A percentile compares a stretch with the other conserved stretches of the same genome.
Evolutionary conservation across 306 rosid genomes (phyloP).

Genomic region (Cicer judaicum): DNA sequence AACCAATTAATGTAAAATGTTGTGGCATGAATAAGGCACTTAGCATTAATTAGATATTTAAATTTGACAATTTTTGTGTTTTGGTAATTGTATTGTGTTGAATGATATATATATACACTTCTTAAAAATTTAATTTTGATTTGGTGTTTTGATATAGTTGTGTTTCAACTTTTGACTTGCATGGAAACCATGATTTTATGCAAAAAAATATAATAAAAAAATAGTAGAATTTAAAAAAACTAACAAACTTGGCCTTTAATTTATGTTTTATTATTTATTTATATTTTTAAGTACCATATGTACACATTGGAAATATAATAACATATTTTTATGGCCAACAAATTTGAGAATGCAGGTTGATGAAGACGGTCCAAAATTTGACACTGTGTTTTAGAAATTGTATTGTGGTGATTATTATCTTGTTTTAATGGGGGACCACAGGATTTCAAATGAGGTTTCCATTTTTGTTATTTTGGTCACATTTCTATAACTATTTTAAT

Average conservation of each 20-base stretch:
- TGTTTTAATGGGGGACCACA: background rate
- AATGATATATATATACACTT: background rate
- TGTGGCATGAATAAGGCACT: slow-evolving; percentile 39
- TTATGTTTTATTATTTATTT: too few species aligned
- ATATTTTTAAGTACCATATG: background rate
- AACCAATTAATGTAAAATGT: slow-evolving; percentile 35
- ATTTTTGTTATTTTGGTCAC: background rate
- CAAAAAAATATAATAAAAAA: background rate
- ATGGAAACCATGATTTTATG: background rate
- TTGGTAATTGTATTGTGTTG: slow-evolving; percentile 41
- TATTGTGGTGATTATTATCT: background rate
- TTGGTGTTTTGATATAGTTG: slow-evolving; percentile 17
- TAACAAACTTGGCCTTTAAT: too few species aligned
- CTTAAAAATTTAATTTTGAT: slow-evolving; percentile 15
- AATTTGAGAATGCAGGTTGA: slow-evolving; percentile 36
- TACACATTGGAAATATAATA: background rate
- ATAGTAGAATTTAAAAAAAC: too few species aligned
- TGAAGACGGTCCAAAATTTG: slow-evolving; percentile 18
- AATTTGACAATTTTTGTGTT: background rate
- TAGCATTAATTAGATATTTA: slow-evolving; percentile 35
- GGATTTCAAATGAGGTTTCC: background rate
- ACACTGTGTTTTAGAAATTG: background rate
- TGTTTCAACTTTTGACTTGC: background rate
- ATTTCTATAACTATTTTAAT: background rate
- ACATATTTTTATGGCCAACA: slow-evolving; percentile 30